Percentiles rank a stretch among this genome's conserved stretches.
Conservation (phyloP, 1,284 basidiomycete species). For the Trichosporon ovoides region DNA sequence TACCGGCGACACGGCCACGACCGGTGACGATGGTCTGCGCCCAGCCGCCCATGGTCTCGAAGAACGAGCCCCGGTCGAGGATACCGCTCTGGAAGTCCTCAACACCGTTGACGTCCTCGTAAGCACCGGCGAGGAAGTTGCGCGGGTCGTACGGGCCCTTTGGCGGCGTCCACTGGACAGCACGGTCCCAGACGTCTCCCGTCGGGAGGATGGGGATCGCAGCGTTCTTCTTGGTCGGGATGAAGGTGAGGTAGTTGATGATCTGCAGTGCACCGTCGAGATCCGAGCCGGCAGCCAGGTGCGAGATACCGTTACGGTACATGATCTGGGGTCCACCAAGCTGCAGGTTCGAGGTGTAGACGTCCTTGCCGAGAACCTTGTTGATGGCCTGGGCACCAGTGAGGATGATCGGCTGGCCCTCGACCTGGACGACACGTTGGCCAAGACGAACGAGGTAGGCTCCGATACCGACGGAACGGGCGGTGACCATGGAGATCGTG, state of each 20-base stretch:
- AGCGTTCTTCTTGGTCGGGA: conserved; percentile 69
- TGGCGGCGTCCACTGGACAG: conserved; percentile 82
- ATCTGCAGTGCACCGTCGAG: conserved; percentile 89
- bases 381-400: conserved; percentile 96
- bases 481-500: conserved; percentile 97
- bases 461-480: conserved; percentile 97
- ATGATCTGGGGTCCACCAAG: conserved; percentile 99
- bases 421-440: conserved; percentile 96
- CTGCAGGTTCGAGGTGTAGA: conserved; percentile 97
- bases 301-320: conserved; percentile 99
- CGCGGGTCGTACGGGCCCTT: conserved; percentile 96
- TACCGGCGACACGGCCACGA: conserved; percentile 90
- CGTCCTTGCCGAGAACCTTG: conserved; percentile 98
- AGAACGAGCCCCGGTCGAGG: conserved; percentile 91
- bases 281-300: conserved; percentile 89
- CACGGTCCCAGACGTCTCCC: conserved; percentile 83
- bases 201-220: conserved; percentile 68
- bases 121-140: conserved; percentile 93
- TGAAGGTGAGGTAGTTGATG: conserved; percentile 89
- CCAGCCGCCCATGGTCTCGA: conserved; percentile 66
- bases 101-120: conserved; percentile 65
- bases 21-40: conserved; percentile 94
- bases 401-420: conserved; percentile 98
- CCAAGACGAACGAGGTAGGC: conserved; percentile 98
- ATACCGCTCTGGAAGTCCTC: conserved; percentile 78